Conservation (phyloP, 768 basidiomycete genomes). For the Amanita rubescens region DNA sequence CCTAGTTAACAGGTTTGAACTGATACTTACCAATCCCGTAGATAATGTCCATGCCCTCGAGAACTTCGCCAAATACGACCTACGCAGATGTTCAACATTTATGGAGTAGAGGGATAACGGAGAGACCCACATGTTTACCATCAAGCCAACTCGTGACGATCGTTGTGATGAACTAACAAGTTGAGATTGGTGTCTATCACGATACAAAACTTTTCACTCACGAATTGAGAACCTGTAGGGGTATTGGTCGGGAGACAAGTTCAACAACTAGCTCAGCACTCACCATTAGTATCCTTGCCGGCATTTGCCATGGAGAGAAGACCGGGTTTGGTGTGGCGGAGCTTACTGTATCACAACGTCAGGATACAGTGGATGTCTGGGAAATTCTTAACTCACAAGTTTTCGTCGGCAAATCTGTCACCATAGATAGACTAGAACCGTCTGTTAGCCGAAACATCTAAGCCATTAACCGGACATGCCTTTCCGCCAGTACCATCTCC, state of each 20-base stretch:
- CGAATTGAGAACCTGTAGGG: constrained; percentile 75
- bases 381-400: constrained; percentile 59
- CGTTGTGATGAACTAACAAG: constrained; percentile 83
- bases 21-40: constrained; percentile 53
- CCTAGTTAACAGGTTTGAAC: neutral
- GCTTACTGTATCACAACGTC: constrained; percentile 56
- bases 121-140: constrained; percentile 64
- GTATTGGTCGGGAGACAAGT: constrained; percentile 6
- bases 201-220: constrained; percentile 27
- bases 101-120: neutral
- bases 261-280: constrained; percentile 8
- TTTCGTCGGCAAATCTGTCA: constrained; percentile 88
- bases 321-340: constrained; percentile 86
- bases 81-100: constrained; percentile 18
- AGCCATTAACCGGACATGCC: constrained; percentile 29
- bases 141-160: constrained; percentile 85
- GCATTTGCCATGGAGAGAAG: constrained; percentile 93
- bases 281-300: constrained; percentile 88
- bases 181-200: neutral
- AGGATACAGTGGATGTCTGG: neutral
- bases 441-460: neutral
- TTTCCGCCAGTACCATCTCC: constrained; percentile 92
- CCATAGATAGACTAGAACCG: constrained; percentile 82
- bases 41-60: constrained; percentile 91
- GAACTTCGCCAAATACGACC: constrained; percentile 90